These are phyloP conservation scores for Ceratobasidium sp. DNA, from an alignment of 1,284 basidiomycete genomes.

Conservation along the genomic window DNA sequence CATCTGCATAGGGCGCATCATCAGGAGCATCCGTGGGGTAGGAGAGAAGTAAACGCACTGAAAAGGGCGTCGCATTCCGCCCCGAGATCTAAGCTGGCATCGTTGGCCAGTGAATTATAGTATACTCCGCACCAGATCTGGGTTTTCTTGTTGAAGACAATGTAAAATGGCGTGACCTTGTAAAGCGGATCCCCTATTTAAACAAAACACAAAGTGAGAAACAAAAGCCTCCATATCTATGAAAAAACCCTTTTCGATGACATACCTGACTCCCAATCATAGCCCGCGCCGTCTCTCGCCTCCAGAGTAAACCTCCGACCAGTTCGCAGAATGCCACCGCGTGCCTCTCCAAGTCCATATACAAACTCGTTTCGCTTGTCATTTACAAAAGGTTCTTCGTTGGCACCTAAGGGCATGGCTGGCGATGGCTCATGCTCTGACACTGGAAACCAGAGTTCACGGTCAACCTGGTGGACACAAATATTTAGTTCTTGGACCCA, in stretches of 20 bases:
- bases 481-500: background rate
- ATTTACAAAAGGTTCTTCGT: slow-evolving; percentile 29
- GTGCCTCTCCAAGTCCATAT: slow-evolving; percentile 36
- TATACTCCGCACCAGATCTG: slow-evolving; percentile 39
- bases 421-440: slow-evolving; percentile 40
- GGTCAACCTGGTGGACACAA: slow-evolving; percentile 13
- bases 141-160: slow-evolving; percentile 34
- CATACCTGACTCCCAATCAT: slow-evolving; percentile 33
- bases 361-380: slow-evolving; percentile 36
- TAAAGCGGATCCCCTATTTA: slow-evolving; percentile 33
- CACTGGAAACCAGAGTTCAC: slow-evolving; percentile 33
- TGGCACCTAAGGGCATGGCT: slow-evolving; percentile 3
- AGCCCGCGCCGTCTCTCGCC: slow-evolving; percentile 36
- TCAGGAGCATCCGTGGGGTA: background rate
- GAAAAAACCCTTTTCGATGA: background rate
- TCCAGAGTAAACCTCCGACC: slow-evolving; percentile 32
- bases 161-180: slow-evolving; percentile 37
- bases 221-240: background rate
- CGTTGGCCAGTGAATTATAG: slow-evolving; percentile 41
- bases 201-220: no score
- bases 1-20: slow-evolving; percentile 10
- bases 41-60: background rate
- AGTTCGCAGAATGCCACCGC: slow-evolving; percentile 33
- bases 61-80: slow-evolving; percentile 37
- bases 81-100: slow-evolving; percentile 37